Base-by-base conservation (phyloP, 495 filamentous ascomycete genomes). In the Tuber umbilicatum region DNA sequence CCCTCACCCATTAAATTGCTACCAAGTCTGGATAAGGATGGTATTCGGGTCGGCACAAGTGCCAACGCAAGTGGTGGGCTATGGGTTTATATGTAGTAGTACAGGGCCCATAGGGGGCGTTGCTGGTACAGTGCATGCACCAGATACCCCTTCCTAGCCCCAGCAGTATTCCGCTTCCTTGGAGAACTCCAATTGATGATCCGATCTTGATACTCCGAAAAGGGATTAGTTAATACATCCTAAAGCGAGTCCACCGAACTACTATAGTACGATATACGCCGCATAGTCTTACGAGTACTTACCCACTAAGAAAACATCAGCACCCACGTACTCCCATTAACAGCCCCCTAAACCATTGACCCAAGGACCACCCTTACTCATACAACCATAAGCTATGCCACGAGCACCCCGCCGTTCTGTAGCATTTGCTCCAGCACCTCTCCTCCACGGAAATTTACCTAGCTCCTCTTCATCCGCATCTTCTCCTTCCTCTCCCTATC, bases 351-450 rank as follows among this genome's bases (percentile, higher is more conserved):
- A 64, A 64, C 55, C 55, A 4, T 14, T 17, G 31, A 64, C 55
- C 12, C 55, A 64, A 35, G n/a, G 50, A 17, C 35, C 55, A 31
- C 19, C 27, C 7, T 64, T 19, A 16, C 31, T 16, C 14, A 17
- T 17, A 60, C n/a, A 35, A 64, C 14, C 55, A 35, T 19, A 35
- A 64, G 27, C 55, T 3, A 79, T 79, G 77, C 64, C 77, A 42
- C 76, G 55, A 64, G 72, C 69, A n/a, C 77, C 75, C 68, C 45
- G 60, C 70, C 75, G 72, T 35, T 78, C 77, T 2, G 77, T 78
- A 21, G 77, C 76, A 72, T 79, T 79, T 38, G 75, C 72, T 42
- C 67, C 39, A 7, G 37, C 73, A 64, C 60, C 45, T 2, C 69
- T 43, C 42, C 74, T 55, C 43, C n/a, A 50, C 67, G 27, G 27